Base-by-base conservation (phyloP, 148 eudicot species). In the Camellia granthamiana region DNA sequence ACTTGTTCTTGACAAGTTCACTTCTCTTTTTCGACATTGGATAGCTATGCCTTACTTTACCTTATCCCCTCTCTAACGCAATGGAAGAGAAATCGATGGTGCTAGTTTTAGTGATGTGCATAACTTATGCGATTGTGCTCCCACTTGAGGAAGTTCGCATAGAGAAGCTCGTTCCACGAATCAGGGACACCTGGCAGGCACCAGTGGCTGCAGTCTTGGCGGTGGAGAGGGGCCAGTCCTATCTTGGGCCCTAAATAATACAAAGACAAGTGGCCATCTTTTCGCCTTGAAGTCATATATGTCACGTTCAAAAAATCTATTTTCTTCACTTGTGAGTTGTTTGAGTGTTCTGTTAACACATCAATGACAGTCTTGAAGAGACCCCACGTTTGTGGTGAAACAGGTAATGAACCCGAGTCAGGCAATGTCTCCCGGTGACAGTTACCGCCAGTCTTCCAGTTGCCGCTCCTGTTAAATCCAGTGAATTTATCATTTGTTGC, bases 161-260 rank as follows among this genome's bases (percentile, higher is more conserved):
- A 90, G 7, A 94, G 84, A 78, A 94, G 90, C 80, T 91, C 98
- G 65, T 94, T 94, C 98, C 98, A 94, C 46, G 90, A 72, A 84
- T 94, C 97, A 12, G 98, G 97, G 69, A 94, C 94, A 75, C 98
- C 98, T 3, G 98, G 97, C 75, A 94, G 72, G 81, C 98, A 94
- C 98, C 98, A 94, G 78, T 94, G 98, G 87, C 94, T 92, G 85
- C 98, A 92, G 90, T 94, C 98, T 84, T 94, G 97, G 15, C 85
- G 86, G 79, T 86, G 85, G 62, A 88, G 70, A 76, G 92, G 84
- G 69, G 90, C 91, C 0, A 84, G 84, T 43, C 88, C 87, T 0
- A 14, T 61, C n/a, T 72, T 78, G 10, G 90, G 87, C 18, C 91
- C 91, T 60, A 84, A 76, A 77, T 87, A 88, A 78, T 92, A 94